Conservation (phyloP, 257 asterid genomes). For the Jacaranda mimosifolia region DNA sequence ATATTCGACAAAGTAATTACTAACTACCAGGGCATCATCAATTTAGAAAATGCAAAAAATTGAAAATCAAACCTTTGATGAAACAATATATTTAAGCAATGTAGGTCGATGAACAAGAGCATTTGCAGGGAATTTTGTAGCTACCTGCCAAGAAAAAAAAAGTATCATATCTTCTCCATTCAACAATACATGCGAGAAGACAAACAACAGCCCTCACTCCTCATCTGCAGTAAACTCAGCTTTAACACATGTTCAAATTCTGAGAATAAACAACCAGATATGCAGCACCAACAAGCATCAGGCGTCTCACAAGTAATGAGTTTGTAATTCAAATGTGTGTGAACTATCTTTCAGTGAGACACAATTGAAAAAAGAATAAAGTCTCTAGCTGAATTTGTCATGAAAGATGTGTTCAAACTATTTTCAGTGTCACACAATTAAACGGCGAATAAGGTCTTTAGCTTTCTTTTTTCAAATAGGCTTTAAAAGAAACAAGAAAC, state of each 20-base stretch:
- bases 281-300: neutral
- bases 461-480: neutral
- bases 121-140: slow-evolving; percentile 67
- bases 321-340: neutral
- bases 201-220: neutral
- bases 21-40: neutral
- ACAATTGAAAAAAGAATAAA: too few relatives aligned
- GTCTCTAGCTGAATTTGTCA: too few relatives aligned
- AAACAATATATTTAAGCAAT: slow-evolving; percentile 57
- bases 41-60: neutral
- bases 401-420: neutral
- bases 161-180: neutral
- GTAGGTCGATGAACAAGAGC: slow-evolving; percentile 67
- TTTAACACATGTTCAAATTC: neutral
- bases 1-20: neutral
- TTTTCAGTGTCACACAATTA: neutral
- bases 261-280: neutral
- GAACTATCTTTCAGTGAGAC: neutral
- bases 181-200: neutral
- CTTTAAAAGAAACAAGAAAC: neutral
- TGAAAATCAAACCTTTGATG: slow-evolving; percentile 51
- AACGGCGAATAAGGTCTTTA: neutral
- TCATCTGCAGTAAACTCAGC: slow-evolving; percentile 5
- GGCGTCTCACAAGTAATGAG: neutral
- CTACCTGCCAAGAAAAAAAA: slow-evolving; percentile 47